phyloP scores from a whole-genome alignment of 2,329 filamentous ascomycete species.

The Scedosporium dehoogii region DNA sequence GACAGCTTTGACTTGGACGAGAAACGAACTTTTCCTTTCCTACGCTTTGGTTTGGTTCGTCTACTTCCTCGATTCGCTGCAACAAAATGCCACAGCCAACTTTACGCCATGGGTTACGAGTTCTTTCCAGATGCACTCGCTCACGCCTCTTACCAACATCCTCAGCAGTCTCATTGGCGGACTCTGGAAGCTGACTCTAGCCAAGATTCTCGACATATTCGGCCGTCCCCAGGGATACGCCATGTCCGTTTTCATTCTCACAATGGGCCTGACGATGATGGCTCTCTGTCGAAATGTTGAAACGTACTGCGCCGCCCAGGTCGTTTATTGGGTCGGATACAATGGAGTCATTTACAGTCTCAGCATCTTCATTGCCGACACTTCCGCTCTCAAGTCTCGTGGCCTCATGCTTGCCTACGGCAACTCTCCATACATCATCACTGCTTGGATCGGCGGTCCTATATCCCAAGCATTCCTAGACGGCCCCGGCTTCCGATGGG shows the following conservation, averaged over 20 bases:
- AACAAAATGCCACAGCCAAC: slow-evolving; percentile 23
- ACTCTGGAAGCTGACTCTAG: slow-evolving; percentile 52
- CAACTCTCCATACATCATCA: slow-evolving; percentile 55
- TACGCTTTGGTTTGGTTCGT: slow-evolving; percentile 36
- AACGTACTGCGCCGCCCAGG: slow-evolving; percentile 45
- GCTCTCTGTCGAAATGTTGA: slow-evolving; percentile 39
- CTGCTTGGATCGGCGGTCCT: slow-evolving; percentile 51
- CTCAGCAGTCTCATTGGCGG: slow-evolving; percentile 43
- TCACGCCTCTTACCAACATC: slow-evolving; percentile 40
- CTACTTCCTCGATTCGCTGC: slow-evolving; percentile 35
- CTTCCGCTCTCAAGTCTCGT: slow-evolving; percentile 53
- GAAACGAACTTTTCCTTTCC: slow-evolving; percentile 23
- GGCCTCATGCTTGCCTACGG: slow-evolving; percentile 49
- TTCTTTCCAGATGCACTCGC: slow-evolving; percentile 37
- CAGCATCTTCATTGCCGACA: slow-evolving; percentile 58
- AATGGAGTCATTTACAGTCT: slow-evolving; percentile 51
- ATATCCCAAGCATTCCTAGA: slow-evolving; percentile 45
- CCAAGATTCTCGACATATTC: slow-evolving; percentile 55
- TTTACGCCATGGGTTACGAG: slow-evolving; percentile 37
- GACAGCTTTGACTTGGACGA: slow-evolving; percentile 28
- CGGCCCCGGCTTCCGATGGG: slow-evolving; percentile 55
- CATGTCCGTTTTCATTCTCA: slow-evolving; percentile 38
- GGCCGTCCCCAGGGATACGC: slow-evolving; percentile 54
- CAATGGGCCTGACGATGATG: slow-evolving; percentile 48
- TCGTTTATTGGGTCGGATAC: slow-evolving; percentile 54